A percentile compares a stretch with the other conserved stretches of the same genome.
These are phyloP conservation scores for Picea abies DNA, from an alignment of 83 land plant species.

Conservation along the genomic window DNA sequence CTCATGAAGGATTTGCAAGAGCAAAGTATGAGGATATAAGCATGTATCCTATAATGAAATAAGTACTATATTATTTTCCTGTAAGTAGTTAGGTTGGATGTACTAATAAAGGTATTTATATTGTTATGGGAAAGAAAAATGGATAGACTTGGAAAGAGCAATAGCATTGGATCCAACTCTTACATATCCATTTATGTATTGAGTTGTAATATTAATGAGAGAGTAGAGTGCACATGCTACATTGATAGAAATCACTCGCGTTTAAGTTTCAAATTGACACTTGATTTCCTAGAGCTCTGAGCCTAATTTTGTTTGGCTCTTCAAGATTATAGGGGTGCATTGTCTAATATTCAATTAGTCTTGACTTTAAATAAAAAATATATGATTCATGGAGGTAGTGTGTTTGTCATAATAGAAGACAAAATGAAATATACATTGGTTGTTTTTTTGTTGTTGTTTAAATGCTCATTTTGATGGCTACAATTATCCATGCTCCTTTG, in stretches of 20 bases:
- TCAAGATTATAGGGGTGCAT: conserved; percentile 76
- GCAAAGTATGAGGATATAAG: conserved; percentile 51
- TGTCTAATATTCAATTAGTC: conserved; percentile 86
- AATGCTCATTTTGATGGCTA: too few species aligned
- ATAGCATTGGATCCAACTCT: conserved; percentile 90
- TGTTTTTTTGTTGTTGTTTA: too few species aligned
- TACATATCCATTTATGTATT: conserved; percentile 86
- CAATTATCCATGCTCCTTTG: too few species aligned
- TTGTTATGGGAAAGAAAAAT: conserved; percentile 64
- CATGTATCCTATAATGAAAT: conserved; percentile 59
- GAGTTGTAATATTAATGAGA: conserved; percentile 86
- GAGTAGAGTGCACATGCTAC: conserved; percentile 75
- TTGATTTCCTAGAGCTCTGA: conserved; percentile 89
- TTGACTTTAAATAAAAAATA: conserved; percentile 81
- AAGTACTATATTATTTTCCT: conserved; percentile 59
- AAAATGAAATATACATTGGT: too few species aligned
- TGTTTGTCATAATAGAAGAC: background rate
- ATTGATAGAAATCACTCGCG: conserved; percentile 80
- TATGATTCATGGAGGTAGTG: conserved; percentile 80
- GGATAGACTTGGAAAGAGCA: conserved; percentile 81
- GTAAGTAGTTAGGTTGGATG: conserved; percentile 88
- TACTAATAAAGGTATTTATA: conserved; percentile 88
- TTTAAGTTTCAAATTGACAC: conserved; percentile 86
- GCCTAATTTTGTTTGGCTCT: conserved; percentile 81
- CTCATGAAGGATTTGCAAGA: conserved; percentile 77